Evolutionary conservation across 768 basidiomycete genomes (phyloP).

Genomic region (Lanmaoa pseudosensibilis): DNA sequence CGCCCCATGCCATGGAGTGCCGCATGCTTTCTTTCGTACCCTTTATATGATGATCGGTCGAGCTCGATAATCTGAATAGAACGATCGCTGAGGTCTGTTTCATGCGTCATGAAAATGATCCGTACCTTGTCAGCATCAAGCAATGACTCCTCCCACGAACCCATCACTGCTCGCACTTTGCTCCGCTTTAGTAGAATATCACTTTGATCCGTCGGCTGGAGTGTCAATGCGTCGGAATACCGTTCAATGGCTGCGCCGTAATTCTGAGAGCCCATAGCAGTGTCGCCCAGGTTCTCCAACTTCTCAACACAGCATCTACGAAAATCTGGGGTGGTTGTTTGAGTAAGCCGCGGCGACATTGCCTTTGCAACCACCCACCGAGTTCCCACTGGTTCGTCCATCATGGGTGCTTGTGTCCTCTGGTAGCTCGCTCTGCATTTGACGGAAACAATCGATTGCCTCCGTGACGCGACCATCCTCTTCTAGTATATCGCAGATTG

Average conservation of each 20-base stretch:
- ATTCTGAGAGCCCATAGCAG: not conserved
- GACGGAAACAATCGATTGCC: not conserved
- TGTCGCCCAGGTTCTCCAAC: not conserved
- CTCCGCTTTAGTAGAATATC: conserved; percentile 8
- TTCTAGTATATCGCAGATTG: conserved; percentile 4
- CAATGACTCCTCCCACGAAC: conserved; percentile 1
- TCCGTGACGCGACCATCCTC: not conserved
- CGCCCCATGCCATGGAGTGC: not conserved
- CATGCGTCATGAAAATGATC: not conserved
- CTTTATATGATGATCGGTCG: not conserved
- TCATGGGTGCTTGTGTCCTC: no score
- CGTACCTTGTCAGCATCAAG: conserved; percentile 10
- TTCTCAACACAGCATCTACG: not conserved
- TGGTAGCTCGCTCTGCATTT: not conserved
- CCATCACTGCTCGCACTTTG: not conserved
- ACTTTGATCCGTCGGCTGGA: fast-evolving
- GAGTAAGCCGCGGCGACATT: no score
- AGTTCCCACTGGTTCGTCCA: no score
- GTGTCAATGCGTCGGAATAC: not conserved
- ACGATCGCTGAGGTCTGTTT: not conserved
- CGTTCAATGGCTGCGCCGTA: not conserved
- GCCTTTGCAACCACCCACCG: not conserved
- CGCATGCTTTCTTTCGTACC: conserved; percentile 1
- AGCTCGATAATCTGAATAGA: conserved; percentile 1
- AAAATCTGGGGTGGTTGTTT: not conserved